These are phyloP conservation scores for Sarocladium strictum DNA, from an alignment of 2,329 filamentous ascomycete species.

Conservation along the genomic window DNA sequence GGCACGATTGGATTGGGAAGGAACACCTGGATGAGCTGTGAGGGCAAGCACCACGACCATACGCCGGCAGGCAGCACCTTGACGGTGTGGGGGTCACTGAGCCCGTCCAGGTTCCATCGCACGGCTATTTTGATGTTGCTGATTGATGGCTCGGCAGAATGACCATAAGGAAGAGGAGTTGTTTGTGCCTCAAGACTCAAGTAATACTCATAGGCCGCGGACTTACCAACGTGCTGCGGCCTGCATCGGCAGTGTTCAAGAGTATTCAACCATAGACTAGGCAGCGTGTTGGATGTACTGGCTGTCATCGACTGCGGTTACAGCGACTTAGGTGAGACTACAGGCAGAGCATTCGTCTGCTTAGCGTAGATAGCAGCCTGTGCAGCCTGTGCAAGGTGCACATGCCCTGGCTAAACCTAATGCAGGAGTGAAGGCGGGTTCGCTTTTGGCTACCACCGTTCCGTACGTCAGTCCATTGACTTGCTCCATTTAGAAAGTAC, in stretches of 20 bases:
- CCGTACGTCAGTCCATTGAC: no score
- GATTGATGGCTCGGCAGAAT: no score
- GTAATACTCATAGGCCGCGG: no score
- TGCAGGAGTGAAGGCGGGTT: no score
- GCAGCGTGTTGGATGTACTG: not conserved
- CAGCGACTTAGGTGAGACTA: no score
- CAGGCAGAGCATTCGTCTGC: no score
- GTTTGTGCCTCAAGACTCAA: no score
- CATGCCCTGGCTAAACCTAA: constrained; percentile 4
- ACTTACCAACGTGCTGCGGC: not conserved
- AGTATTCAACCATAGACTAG: not conserved
- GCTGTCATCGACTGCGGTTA: not conserved
- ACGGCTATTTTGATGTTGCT: not conserved
- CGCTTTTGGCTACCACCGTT: no score
- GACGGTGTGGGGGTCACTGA: constrained; percentile 1
- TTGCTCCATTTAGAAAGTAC: not conserved
- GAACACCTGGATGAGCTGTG: constrained; percentile 2
- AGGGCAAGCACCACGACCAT: not conserved
- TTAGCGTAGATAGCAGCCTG: no score
- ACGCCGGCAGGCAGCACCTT: not conserved
- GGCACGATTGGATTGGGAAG: not conserved
- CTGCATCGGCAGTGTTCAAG: not conserved
- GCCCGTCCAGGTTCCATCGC: not conserved
- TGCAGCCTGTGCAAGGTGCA: not conserved
- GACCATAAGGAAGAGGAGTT: no score